Evolutionary conservation across 768 basidiomycete genomes (phyloP).

Genomic region (Pulveroboletus sp.): DNA sequence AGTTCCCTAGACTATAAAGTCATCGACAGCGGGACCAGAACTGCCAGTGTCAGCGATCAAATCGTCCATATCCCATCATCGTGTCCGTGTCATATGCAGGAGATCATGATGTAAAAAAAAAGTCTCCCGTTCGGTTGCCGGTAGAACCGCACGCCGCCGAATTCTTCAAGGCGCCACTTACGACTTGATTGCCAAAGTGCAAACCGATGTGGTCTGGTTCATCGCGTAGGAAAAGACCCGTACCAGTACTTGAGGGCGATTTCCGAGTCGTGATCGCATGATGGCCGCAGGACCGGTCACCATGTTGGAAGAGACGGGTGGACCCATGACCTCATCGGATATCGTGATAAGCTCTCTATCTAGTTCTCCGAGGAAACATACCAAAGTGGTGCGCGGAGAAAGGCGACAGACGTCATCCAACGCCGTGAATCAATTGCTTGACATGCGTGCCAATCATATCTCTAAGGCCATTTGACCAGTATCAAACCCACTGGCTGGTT

Average conservation of each 20-base stretch:
- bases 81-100: no score
- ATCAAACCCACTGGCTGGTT: neutral
- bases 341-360: slow-evolving; percentile 10
- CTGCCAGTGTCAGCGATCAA: neutral
- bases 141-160: no score
- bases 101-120: neutral
- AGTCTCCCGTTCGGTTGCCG: neutral
- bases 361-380: slow-evolving; percentile 20
- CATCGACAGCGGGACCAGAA: neutral
- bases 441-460: slow-evolving; percentile 8
- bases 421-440: neutral
- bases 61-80: neutral
- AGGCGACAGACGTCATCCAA: neutral
- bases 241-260: neutral
- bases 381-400: slow-evolving; percentile 4
- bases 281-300: neutral
- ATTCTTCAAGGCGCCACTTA: no score
- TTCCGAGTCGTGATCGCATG: neutral
- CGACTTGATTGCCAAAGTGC: no score
- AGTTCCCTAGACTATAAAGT: neutral
- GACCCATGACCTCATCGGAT: slow-evolving; percentile 5
- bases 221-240: neutral
- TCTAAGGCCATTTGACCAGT: neutral
- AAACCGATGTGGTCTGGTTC: neutral
- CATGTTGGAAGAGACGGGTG: slow-evolving; percentile 6